Percentiles rank a stretch among this genome's conserved stretches.
These are phyloP conservation scores for Chrysanthemum lavandulifolium DNA, from an alignment of 129 eudicot species.

Conservation along the genomic window DNA sequence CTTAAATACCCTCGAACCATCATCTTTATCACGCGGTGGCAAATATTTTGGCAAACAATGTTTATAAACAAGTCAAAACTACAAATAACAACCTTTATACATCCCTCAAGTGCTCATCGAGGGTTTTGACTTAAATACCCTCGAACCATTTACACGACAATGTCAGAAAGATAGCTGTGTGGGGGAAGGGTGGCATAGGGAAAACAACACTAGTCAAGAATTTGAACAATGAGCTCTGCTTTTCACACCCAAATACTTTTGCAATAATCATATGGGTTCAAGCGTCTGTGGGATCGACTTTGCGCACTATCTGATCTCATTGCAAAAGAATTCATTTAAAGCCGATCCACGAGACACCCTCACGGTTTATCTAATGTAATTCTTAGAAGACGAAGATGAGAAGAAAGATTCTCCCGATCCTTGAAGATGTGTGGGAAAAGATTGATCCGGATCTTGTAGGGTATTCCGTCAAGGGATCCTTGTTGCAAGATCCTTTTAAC, in stretches of 20 bases:
- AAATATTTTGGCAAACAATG: too few relatives aligned
- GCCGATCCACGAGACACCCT: constrained; percentile 23
- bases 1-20: too few relatives aligned
- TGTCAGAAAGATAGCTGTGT: constrained; percentile 18
- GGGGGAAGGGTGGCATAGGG: constrained; percentile 47
- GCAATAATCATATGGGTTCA: constrained; percentile 37
- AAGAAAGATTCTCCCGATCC: constrained; percentile 29
- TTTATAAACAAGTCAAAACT: too few relatives aligned
- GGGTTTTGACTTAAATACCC: too few relatives aligned
- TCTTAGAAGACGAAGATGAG: constrained; percentile 25
- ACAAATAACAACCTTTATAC: too few relatives aligned
- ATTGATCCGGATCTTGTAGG: constrained; percentile 31
- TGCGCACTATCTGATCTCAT: constrained; percentile 31
- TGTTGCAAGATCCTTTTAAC: constrained; percentile 34
- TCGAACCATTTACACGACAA: too few relatives aligned
- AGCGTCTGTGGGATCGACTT: constrained; percentile 13
- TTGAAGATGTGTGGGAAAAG: constrained; percentile 42
- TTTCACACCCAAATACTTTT: constrained; percentile 7
- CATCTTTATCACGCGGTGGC: too few relatives aligned
- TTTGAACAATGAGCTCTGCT: constrained; percentile 23
- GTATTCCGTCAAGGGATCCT: constrained; percentile 32
- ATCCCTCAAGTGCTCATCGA: too few relatives aligned
- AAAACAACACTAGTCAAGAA: constrained; percentile 33
- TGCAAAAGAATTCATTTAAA: constrained; percentile 32
- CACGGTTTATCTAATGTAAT: constrained; percentile 19